Evolutionary conservation across 805 yeast species (phyloP).

Genomic region (Nakazawaea holstii): DNA sequence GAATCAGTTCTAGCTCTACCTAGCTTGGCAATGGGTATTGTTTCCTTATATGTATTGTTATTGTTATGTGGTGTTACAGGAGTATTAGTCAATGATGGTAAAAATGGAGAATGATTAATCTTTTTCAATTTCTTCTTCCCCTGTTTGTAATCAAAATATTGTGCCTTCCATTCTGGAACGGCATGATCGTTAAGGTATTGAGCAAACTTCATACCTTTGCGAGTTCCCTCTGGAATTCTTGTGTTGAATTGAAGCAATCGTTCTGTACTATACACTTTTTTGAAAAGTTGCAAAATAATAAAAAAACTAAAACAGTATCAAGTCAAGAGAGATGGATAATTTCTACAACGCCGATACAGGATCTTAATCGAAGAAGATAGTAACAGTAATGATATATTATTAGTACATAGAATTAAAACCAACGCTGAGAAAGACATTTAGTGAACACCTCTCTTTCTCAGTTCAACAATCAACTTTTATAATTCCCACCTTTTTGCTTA

Average conservation of each 20-base stretch:
- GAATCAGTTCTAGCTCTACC: neutral
- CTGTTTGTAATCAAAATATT: constrained; percentile 66
- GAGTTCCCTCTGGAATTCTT: neutral
- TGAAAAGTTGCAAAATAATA: neutral
- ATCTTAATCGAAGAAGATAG: neutral
- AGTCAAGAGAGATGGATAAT: neutral
- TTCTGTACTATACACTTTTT: neutral
- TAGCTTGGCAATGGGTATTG: neutral
- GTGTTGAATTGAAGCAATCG: neutral
- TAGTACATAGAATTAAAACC: neutral
- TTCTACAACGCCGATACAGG: neutral
- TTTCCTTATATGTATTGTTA: neutral
- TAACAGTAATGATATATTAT: neutral
- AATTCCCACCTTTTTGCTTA: neutral
- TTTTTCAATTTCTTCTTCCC: constrained; percentile 34
- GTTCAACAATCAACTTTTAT: neutral
- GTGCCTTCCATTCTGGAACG: constrained; percentile 85
- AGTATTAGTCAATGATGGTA: neutral
- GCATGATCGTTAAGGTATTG: constrained; percentile 61
- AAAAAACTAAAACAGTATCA: neutral
- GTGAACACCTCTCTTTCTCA: neutral
- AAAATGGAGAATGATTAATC: constrained; percentile 4
- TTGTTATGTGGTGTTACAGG: neutral
- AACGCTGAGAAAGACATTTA: neutral
- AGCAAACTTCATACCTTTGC: constrained; percentile 66